Base-by-base conservation (phyloP, 2,329 filamentous ascomycete genomes). In the Aspergillus latus region DNA sequence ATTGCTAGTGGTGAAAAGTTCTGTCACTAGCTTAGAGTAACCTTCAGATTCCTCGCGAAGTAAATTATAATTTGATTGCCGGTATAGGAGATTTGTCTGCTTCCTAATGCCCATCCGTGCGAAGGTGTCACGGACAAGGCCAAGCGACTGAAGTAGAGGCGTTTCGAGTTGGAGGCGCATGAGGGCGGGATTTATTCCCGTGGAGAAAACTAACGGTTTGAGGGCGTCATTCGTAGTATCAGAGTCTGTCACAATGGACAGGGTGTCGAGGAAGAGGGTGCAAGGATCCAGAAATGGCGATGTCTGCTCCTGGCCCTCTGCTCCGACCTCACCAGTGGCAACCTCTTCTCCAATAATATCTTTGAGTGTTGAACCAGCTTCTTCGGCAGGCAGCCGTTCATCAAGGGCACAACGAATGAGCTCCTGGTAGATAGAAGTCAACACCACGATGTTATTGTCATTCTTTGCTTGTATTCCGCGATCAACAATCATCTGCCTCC, bases 41-140 rank as follows among this genome's bases (percentile, higher is more conserved):
- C 95, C 94, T 75, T 99, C 94, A 0, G 91, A 91, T 74, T 99
- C 94, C 76, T 99, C 94, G 44, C 94, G 87, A 16, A 99, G 79
- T 6, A 99, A 78, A 67, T 99, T 99, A 79, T 96, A 97, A 73
- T 96, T 97, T 11, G 93, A 91, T 74, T 97, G 94, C 58, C 92
- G 88, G 72, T 99, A 99, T 0, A 99, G 82, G 4, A 94, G 81
- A 66, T 97, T 96, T 6, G 94, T 99, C 48, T 92, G 89, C 68
- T 95, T 92, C 54, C 93, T 87, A 62, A 96, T 92, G 13, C 88
- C 88, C 69, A 94, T 85, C 63, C 88, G 88, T 56, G 84, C 80
- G 72, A 97, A 99, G 5, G 88, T 93, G n/a, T 88, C 85, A 49
- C 92, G 85, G 48, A 96, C 90, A 43, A 99, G 80, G 8, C 89